These are phyloP conservation scores for Yamadazyma kanchanaburiensis DNA, from an alignment of 1,139 yeast genomes.

Conservation along the genomic window DNA sequence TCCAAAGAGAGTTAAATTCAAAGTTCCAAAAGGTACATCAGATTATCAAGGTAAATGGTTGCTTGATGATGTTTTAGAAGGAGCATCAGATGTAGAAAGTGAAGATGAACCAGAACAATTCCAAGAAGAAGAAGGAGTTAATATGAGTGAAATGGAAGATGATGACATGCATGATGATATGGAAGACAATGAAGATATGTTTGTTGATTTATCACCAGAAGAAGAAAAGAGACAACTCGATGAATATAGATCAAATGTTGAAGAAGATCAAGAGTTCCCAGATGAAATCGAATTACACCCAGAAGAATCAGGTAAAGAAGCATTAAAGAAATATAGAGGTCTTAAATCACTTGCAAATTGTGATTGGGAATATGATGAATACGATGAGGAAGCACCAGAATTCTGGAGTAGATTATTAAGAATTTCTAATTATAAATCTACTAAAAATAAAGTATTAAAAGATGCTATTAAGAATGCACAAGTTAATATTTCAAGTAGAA, in stretches of 20 bases:
- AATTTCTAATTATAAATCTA: conserved; percentile 73
- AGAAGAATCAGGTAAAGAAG: conserved; percentile 67
- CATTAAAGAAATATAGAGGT: conserved; percentile 78
- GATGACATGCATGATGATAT: conserved; percentile 13
- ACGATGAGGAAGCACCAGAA: conserved; percentile 69
- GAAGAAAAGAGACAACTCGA: conserved; percentile 79
- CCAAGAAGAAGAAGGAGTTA: conserved; percentile 19
- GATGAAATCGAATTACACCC: conserved; percentile 91
- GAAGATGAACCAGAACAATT: conserved; percentile 30
- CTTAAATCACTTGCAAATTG: conserved; percentile 77
- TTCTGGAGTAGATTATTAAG: conserved; percentile 77
- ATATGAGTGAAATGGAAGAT: conserved; percentile 19
- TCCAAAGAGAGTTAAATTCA: conserved; percentile 28
- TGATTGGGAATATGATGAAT: conserved; percentile 85
- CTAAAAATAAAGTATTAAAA: conserved; percentile 67
- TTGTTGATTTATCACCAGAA: conserved; percentile 72
- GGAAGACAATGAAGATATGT: conserved; percentile 45
- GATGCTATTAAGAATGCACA: conserved; percentile 57
- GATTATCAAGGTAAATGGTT: conserved; percentile 95
- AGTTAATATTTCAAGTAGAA: conserved; percentile 63
- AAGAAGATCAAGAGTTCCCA: conserved; percentile 89
- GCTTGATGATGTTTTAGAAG: conserved; percentile 52
- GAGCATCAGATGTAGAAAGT: conserved; percentile 52
- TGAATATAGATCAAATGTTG: conserved; percentile 64
- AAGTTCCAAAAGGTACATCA: conserved; percentile 84